phyloP scores from a whole-genome alignment of 148 eudicot species.

The Limonium bicolor region DNA sequence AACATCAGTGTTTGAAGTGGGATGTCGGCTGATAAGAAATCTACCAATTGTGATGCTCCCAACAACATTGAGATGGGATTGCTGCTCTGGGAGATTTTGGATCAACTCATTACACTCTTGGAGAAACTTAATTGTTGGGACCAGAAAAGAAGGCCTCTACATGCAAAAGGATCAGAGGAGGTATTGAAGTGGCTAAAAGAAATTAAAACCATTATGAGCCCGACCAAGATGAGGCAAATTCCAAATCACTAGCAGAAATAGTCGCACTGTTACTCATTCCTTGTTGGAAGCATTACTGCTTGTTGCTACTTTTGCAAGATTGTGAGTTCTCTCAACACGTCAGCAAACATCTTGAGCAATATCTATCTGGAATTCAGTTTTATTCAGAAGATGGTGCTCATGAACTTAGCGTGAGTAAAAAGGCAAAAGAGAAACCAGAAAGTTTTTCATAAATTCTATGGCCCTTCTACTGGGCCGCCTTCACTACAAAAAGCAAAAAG shows the following conservation, averaged over 20 bases:
- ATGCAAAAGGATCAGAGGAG: conserved; percentile 48
- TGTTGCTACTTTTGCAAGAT: conserved; percentile 50
- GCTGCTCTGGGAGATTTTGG: conserved; percentile 58
- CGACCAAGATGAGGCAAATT: conserved; percentile 27
- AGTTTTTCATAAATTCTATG: conserved; percentile 61
- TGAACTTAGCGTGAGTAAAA: conserved; percentile 20
- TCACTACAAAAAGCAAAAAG: conserved; percentile 34
- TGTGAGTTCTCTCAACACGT: conserved; percentile 17
- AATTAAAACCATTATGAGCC: conserved; percentile 14
- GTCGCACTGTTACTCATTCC: conserved; percentile 53
- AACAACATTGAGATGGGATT: conserved; percentile 26
- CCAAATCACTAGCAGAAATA: conserved; percentile 26
- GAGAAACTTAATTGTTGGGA: conserved; percentile 58
- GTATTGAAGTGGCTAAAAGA: conserved; percentile 55
- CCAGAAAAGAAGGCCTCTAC: conserved; percentile 58
- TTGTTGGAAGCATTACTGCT: conserved; percentile 79
- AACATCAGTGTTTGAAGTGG: conserved; percentile 13
- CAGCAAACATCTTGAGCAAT: conserved; percentile 43
- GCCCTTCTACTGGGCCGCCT: conserved; percentile 56
- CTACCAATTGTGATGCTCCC: conserved; percentile 15
- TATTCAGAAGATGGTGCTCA: conserved; percentile 39
- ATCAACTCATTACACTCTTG: conserved; percentile 45
- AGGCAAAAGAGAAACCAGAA: conserved; percentile 41
- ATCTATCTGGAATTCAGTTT: conserved; percentile 66
- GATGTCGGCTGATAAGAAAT: conserved; percentile 17